Evolutionary conservation across 2,329 filamentous ascomycete species (phyloP), one percentile per base, ranked within the genome.

Genomic region (Nigrospora sphaerica): DNA sequence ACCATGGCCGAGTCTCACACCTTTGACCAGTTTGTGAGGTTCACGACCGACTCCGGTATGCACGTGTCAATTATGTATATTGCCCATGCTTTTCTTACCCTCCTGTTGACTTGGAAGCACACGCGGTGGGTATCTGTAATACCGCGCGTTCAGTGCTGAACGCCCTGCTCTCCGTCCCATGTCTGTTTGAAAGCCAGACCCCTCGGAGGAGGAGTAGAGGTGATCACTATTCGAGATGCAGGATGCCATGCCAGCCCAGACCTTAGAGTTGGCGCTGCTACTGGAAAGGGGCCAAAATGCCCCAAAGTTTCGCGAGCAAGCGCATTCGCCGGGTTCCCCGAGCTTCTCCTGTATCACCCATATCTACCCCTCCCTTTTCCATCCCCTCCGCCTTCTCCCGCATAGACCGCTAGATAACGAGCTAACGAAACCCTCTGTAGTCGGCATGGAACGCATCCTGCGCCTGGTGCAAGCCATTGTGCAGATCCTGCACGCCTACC

Each of bases 401-500:
- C 19, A 23, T 6, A 4, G 4, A 17, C 34, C 16, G n/a, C 11
- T 19, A 17, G 39, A 13, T 0, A 2, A 13, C 9, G 13, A 16
- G n/a, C 42, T 44, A 12, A 44, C 16, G 4, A 9, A 16, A 17
- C 32, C 19, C n/a, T 9, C 23, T 28, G 23, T 53, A 81, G 80
- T 72, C 56, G 81, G 80, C 5, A 68, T 85, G 2, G 81, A 85
- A 61, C 77, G 81, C 48, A 69, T 73, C 45, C 68, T 85, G 52
- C 77, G 81, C 39, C 66, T 81, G 46, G 54, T 82, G 39, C 80
- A 84, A 61, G 62, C 77, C 39, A 44, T 71, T 31, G 62, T 72
- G 49, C 68, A 74, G 46, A 69, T 82, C 47, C 54, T 78, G 12
- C 62, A 70, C 16, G 68, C 67, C 12, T 74, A 70, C 48, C 63